Conservation (phyloP, 2,329 filamentous ascomycete genomes). For the Parafenestella ontariensis region DNA sequence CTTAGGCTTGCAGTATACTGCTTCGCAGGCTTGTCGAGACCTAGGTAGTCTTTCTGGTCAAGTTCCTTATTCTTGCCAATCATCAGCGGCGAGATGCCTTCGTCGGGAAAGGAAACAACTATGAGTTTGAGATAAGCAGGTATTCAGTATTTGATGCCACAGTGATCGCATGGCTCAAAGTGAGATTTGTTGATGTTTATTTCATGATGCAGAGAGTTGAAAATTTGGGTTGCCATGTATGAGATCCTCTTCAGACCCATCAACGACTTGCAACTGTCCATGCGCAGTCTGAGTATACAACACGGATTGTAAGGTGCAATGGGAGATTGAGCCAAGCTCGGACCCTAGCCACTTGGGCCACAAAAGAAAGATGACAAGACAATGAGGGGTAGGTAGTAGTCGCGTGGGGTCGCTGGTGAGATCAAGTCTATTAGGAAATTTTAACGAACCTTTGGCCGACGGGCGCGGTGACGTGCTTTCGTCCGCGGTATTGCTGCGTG, state of each 20-base stretch:
- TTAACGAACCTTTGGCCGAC: slow-evolving; percentile 42
- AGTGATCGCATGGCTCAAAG: too few relatives aligned
- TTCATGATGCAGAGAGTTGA: slow-evolving; percentile 1
- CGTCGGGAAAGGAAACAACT: slow-evolving; percentile 58
- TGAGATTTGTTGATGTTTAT: too few relatives aligned
- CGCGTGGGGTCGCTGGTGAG: slow-evolving; percentile 8
- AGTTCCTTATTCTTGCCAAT: slow-evolving; percentile 54
- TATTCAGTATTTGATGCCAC: slow-evolving; percentile 6
- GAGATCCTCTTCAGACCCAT: background rate
- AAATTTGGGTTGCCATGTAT: background rate
- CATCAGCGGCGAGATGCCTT: slow-evolving; percentile 57
- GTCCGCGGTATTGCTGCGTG: slow-evolving; percentile 25
- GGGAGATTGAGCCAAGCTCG: background rate
- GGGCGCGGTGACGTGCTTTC: slow-evolving; percentile 37
- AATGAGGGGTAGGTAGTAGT: background rate
- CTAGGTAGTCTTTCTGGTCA: slow-evolving; percentile 52
- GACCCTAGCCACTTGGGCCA: background rate
- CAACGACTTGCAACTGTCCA: background rate
- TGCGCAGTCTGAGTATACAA: background rate
- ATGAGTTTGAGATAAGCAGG: slow-evolving; percentile 29
- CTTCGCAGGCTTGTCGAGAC: slow-evolving; percentile 48
- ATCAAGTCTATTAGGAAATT: background rate
- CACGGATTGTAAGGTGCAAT: background rate
- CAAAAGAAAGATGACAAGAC: background rate
- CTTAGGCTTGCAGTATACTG: slow-evolving; percentile 50